Evolutionary conservation across 2,329 filamentous ascomycete species (phyloP), one percentile per base, ranked within the genome.

Genomic region (Sordariomycetes sp.): DNA sequence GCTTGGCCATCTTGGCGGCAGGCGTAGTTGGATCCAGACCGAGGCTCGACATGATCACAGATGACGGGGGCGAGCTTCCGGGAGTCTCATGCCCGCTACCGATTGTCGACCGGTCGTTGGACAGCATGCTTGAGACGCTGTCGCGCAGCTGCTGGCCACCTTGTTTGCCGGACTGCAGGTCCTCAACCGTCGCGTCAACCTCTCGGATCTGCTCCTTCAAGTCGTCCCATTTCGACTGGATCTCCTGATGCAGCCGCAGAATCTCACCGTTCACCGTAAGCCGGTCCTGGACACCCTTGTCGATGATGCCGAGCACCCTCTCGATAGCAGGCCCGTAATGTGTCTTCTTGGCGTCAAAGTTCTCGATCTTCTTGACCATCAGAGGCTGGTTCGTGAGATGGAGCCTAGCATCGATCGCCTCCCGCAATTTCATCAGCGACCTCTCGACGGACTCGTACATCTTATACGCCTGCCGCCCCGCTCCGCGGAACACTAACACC

Each of bases 181-280:
- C 89, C 58, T 94, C 89, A 35, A 97, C 68, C 17, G 81, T 73
- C 7, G 77, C 66, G 67, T 96, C 89, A 73, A 94, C 84, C 5
- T 91, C 86, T 59, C 76, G 79, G 74, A 94, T 92, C 61, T 88
- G 82, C 15, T 79, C 77, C 65, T 90, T 89, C 55, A 96, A 74
- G 3, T 81, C 79, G 62, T 86, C 81, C 82, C 91, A 95, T 64
- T 86, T 85, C n/a, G 82, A 77, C 65, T 90, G 85, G 74, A 96
- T 87, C 64, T 97, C 91, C 7, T 84, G 81, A 65, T 96, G 86
- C 35, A 97, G 76, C 52, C 90, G 83, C 32, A 97, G 71, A 61
- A 97, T 94, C 70, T 97, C 94, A 52, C 94, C 94, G 66, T 99
- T 97, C 57, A 97, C 90, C 0, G 94, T 97, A 54, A 96, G 76